Evolutionary conservation across 495 filamentous ascomycete species (phyloP).

Genomic region (Polyplosphaeria fusca): DNA sequence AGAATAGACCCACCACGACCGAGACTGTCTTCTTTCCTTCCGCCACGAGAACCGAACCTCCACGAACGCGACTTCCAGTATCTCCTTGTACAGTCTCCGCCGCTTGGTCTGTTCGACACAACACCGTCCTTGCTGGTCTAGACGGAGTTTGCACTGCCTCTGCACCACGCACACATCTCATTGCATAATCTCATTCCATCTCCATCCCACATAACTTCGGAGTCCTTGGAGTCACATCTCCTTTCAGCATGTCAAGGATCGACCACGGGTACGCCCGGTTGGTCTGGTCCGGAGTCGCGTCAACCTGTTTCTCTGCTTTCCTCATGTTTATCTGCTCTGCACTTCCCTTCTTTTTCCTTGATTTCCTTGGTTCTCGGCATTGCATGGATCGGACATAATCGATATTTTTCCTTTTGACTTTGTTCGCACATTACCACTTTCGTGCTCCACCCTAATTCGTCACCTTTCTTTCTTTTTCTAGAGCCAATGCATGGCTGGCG

Average conservation of each 20-base stretch:
- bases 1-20: neutral
- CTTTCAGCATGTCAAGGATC: neutral
- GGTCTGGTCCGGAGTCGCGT: neutral
- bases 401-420: no score
- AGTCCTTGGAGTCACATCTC: constrained; percentile 17
- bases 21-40: constrained; percentile 1
- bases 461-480: no score
- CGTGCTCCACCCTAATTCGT: no score
- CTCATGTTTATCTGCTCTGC: constrained; percentile 2
- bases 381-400: no score
- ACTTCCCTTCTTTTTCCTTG: no score
- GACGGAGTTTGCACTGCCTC: constrained; percentile 23
- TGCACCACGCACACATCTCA: constrained; percentile 22
- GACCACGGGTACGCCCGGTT: neutral
- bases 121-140: constrained; percentile 27
- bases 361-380: no score
- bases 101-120: neutral
- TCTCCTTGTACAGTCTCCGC: neutral
- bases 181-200: constrained; percentile 26
- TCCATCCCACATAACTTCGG: constrained; percentile 9
- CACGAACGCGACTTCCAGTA: neutral
- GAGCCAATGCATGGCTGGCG: no score
- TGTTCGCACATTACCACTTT: no score
- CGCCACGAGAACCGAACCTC: neutral
- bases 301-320: neutral